phyloP scores from a whole-genome alignment of 164 flowering plant genomes.

The Aristolochia californica region DNA sequence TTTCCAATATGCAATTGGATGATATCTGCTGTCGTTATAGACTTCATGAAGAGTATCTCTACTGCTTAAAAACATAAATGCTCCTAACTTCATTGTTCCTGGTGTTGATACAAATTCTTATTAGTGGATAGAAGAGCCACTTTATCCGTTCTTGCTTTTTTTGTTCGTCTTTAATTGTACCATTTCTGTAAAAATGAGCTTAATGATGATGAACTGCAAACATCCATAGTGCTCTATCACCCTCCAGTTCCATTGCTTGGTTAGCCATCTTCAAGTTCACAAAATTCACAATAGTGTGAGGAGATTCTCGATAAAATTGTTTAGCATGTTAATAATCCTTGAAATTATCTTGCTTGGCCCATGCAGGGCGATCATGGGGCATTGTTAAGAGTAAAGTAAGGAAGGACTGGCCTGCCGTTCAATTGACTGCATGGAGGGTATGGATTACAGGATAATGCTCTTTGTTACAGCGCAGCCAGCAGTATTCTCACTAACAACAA shows the following conservation, averaged over 20 bases:
- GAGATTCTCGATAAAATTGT: not conserved
- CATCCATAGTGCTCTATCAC: too few relatives aligned
- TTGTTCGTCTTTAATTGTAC: too few relatives aligned
- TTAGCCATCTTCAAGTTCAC: not conserved
- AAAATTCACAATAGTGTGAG: not conserved
- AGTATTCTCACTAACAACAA: not conserved
- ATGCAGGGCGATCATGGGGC: conserved; percentile 53
- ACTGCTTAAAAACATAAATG: too few relatives aligned
- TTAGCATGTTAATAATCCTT: not conserved
- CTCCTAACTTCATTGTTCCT: too few relatives aligned
- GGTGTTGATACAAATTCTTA: too few relatives aligned
- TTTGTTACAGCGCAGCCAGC: not conserved
- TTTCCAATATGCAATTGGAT: too few relatives aligned
- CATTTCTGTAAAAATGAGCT: too few relatives aligned
- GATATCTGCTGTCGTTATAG: too few relatives aligned
- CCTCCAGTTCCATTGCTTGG: not conserved
- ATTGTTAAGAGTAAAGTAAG: conserved; percentile 47
- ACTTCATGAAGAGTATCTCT: too few relatives aligned
- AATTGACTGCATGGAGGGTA: conserved; percentile 77
- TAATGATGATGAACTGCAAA: not conserved
- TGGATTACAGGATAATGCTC: not conserved
- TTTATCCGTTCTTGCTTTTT: too few relatives aligned
- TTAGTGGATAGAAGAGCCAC: too few relatives aligned
- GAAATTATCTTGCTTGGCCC: not conserved
- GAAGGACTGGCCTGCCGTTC: conserved; percentile 58